Percentiles rank a stretch among this genome's conserved stretches.
Conservation (phyloP, 192 early-diverging fungal genomes). For the Backusella tuberculispora region DNA sequence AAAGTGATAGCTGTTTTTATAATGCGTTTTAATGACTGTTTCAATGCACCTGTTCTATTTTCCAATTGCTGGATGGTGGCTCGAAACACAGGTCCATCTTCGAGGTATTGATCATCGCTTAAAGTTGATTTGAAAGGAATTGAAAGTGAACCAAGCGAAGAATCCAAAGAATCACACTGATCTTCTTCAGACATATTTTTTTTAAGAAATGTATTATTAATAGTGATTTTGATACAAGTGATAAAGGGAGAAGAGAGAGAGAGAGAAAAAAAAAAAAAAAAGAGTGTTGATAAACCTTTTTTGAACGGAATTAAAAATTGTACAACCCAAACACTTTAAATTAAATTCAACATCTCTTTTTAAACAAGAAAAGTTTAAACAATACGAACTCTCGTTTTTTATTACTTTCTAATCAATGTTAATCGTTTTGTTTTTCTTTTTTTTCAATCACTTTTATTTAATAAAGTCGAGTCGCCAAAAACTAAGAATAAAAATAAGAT, state of each 20-base stretch:
- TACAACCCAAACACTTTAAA: neutral
- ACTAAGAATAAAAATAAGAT: no score
- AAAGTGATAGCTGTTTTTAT: slow-evolving; percentile 52
- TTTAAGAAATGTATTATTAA: slow-evolving; percentile 2
- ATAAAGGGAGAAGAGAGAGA: neutral
- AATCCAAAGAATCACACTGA: neutral
- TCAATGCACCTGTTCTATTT: slow-evolving; percentile 59
- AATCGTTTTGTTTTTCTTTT: neutral
- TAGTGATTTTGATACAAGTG: neutral
- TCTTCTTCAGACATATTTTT: slow-evolving; percentile 12
- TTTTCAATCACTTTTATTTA: neutral
- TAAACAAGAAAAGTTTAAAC: neutral
- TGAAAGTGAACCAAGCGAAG: neutral
- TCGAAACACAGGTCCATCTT: slow-evolving; percentile 71
- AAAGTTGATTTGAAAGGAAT: slow-evolving; percentile 1
- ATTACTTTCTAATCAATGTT: neutral
- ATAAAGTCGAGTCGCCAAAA: no score
- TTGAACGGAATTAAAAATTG: neutral
- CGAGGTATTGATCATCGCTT: slow-evolving; percentile 26
- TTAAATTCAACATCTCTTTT: neutral
- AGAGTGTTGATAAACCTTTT: neutral
- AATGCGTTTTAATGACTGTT: slow-evolving; percentile 54
- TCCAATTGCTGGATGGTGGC: slow-evolving; percentile 62
- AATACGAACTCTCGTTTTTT: neutral
- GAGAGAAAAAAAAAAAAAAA: neutral